A percentile compares a stretch with the other conserved stretches of the same genome.
phyloP scores from a whole-genome alignment of 2,329 filamentous ascomycete genomes.

The Aspergillus terreus region DNA sequence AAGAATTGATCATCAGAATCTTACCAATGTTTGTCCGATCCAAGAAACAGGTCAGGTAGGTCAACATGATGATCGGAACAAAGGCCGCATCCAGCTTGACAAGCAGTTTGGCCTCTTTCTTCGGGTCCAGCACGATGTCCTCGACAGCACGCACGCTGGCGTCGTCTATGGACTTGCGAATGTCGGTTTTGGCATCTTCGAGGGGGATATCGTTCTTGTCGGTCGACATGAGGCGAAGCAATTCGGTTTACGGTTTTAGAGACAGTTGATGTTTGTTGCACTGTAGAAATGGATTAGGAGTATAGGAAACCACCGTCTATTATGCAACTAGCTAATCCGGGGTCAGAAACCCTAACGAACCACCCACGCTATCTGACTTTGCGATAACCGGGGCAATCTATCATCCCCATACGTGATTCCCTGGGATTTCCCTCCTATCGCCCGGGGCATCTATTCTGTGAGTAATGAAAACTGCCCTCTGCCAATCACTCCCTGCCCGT shows the following conservation, averaged over 20 bases:
- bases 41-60: slow-evolving; percentile 54
- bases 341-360: slow-evolving; percentile 2
- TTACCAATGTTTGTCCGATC: slow-evolving; percentile 53
- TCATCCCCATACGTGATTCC: background rate
- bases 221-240: background rate
- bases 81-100: slow-evolving; percentile 48
- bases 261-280: too few relatives aligned
- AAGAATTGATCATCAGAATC: background rate
- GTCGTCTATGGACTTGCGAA: slow-evolving; percentile 14
- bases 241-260: too few relatives aligned
- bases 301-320: background rate
- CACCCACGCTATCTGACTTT: background rate
- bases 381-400: background rate
- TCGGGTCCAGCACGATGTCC: slow-evolving; percentile 38
- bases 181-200: slow-evolving; percentile 7
- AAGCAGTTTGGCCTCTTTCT: slow-evolving; percentile 45
- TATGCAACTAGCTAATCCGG: background rate
- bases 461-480: slow-evolving; percentile 7
- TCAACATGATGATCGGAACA: slow-evolving; percentile 52
- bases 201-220: background rate
- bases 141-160: slow-evolving; percentile 14
- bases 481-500: background rate
- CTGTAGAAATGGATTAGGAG: too few relatives aligned
- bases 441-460: background rate
- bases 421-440: background rate